Base-by-base conservation (phyloP, 306 rosid species). In the Styphnolobium japonicum region DNA sequence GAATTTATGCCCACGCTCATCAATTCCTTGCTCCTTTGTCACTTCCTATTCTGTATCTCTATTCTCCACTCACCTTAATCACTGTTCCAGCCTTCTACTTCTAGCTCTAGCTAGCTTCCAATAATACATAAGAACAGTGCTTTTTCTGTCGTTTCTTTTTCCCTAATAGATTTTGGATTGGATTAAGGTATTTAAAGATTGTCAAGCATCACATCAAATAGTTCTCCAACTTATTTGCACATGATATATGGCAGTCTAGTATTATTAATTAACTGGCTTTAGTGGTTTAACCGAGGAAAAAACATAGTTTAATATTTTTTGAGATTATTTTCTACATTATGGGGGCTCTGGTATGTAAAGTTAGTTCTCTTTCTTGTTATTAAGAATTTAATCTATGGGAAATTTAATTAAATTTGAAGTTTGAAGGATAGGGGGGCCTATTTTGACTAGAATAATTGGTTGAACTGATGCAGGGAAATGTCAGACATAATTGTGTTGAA, bases 1-100 rank as follows among this genome's bases (percentile, higher is more conserved):
- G 82, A 61, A 80, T 80, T 84, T 85, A 83, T 84, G 85, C 73
- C 80, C 89, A 85, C 87, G 85, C 91, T 83, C 72, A 84, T 73
- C 79, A 74, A 62, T 68, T 67, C 21, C n/a, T 25, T 81, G 71
- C 55, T 85, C 55, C 25, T 23, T 81, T 73, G 82, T 87, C 65
- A 77, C 77, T 77, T 67, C 80, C 77, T 66, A 48, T 37, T 51
- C 63, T 37, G 14, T 73, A 16, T 63, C 79, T 82, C 72, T 78
- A 48, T 49, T 57, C 71, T 66, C 86, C 86, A 84, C 83, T 84
- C 34, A 53, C 69, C 71, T 67, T 58, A 52, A 56, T 68, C 84
- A 82, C 86, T 70, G 52, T 79, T 86, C 12, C 25, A 51, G 51
- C 63, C 84, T 69, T 78, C 67, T 85, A 75, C 34, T 65, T 77